These are phyloP conservation scores for Zopfia rhizophila DNA, from an alignment of 2,329 filamentous ascomycete species.

Conservation along the genomic window DNA sequence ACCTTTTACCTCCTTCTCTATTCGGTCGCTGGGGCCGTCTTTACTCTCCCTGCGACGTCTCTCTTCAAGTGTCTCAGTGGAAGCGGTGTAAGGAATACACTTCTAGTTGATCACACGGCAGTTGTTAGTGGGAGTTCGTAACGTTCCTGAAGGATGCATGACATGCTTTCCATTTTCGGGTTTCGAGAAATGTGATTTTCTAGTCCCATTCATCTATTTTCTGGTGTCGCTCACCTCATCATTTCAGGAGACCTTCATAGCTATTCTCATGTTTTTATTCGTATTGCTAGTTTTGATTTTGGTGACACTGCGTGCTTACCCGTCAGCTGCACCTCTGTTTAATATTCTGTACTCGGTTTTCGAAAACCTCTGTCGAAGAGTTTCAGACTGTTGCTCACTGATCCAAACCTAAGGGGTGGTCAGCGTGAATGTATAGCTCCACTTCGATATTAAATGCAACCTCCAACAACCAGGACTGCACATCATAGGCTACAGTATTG, in stretches of 20 bases:
- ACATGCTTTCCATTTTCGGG: not conserved
- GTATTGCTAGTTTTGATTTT: conserved; percentile 28
- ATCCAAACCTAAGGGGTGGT: conserved; percentile 30
- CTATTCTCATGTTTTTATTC: not conserved
- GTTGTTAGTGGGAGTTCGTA: not conserved
- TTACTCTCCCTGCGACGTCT: too few species aligned
- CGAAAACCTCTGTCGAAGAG: conserved; percentile 21
- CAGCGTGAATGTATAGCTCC: conserved; percentile 33
- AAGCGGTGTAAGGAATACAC: conserved; percentile 6
- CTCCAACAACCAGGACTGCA: conserved; percentile 11
- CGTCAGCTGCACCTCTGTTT: conserved; percentile 39
- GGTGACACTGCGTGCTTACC: conserved; percentile 42
- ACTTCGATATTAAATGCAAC: conserved; percentile 18
- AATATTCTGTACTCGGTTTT: conserved; percentile 26
- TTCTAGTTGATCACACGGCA: not conserved
- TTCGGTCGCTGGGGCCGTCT: not conserved
- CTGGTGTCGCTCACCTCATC: conserved; percentile 2
- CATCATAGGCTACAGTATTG: conserved; percentile 13
- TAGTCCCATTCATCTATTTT: conserved; percentile 10
- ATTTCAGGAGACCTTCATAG: not conserved
- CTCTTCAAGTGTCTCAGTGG: not conserved
- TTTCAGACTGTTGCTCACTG: conserved; percentile 22
- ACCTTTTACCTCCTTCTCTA: conserved; percentile 10
- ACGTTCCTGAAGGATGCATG: not conserved
- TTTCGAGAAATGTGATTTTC: too few species aligned